A percentile compares a stretch with the other conserved stretches of the same genome.
phyloP scores from a whole-genome alignment of 148 eudicot species.

The Polygonum aviculare region DNA sequence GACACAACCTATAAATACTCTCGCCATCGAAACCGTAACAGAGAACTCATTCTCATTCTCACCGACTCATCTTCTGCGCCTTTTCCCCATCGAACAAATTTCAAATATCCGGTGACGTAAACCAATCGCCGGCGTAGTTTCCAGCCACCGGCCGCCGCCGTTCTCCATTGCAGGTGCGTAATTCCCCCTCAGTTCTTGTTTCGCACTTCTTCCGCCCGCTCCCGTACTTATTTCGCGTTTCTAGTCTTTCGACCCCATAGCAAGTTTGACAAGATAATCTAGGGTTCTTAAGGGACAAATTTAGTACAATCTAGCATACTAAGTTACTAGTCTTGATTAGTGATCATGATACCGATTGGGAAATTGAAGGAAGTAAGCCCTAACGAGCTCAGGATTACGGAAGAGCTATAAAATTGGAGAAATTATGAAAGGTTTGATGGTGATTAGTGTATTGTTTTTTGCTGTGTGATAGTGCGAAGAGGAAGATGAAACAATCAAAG shows the following conservation, averaged over 20 bases:
- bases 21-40: not conserved
- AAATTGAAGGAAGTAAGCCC: not conserved
- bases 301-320: too few species aligned
- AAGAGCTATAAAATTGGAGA: not conserved
- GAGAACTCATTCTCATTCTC: too few species aligned
- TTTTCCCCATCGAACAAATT: not conserved
- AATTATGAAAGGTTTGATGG: not conserved
- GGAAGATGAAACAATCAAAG: constrained; percentile 30
- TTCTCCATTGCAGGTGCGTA: not conserved
- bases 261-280: not conserved
- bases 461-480: not conserved
- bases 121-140: not conserved
- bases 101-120: not conserved
- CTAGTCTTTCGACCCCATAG: not conserved
- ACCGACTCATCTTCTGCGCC: too few species aligned
- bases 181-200: not conserved
- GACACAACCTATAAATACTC: not conserved
- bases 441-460: not conserved
- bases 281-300: not conserved
- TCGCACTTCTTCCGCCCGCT: not conserved
- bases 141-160: not conserved
- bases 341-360: not conserved
- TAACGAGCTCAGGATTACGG: not conserved
- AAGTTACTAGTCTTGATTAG: not conserved
- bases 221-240: not conserved